A percentile compares a stretch with the other conserved stretches of the same genome.
These are phyloP conservation scores for Leonotis leonurus DNA, from an alignment of 257 asterid species.

Conservation along the genomic window DNA sequence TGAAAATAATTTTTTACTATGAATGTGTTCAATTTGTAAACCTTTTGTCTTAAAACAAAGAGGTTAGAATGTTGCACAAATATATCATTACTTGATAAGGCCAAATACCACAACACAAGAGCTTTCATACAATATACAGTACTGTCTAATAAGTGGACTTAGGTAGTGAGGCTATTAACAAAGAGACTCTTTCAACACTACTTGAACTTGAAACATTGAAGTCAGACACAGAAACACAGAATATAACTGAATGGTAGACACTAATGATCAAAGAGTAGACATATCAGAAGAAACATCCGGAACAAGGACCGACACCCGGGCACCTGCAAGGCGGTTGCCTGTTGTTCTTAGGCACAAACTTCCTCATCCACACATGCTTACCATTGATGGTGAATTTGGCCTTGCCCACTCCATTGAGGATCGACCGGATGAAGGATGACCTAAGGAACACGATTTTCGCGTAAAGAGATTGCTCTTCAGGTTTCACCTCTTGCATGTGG, in stretches of 20 bases:
- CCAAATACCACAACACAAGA: background rate
- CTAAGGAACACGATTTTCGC: constrained; percentile 45
- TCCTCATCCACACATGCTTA: constrained; percentile 73
- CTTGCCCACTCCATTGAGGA: constrained; percentile 38
- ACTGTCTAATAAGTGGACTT: background rate
- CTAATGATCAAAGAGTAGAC: background rate
- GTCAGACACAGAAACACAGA: background rate
- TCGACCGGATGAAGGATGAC: constrained; percentile 17
- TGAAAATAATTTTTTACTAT: too few species aligned
- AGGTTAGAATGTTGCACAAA: background rate
- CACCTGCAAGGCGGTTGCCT: constrained; percentile 4
- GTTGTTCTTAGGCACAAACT: constrained; percentile 29
- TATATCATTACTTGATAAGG: background rate
- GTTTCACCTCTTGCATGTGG: constrained; percentile 43
- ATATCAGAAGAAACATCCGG: background rate
- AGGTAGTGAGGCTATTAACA: background rate
- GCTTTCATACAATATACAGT: background rate
- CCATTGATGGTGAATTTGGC: constrained; percentile 60
- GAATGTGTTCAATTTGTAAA: background rate
- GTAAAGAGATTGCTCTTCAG: constrained; percentile 46
- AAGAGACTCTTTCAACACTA: too few species aligned
- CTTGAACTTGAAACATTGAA: background rate
- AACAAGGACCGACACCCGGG: background rate
- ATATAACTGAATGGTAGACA: background rate
- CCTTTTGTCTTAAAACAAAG: background rate